Percentiles rank a stretch among this genome's conserved stretches.
phyloP scores from a whole-genome alignment of 306 rosid genomes.

The Pterocarpus macrocarpus region DNA sequence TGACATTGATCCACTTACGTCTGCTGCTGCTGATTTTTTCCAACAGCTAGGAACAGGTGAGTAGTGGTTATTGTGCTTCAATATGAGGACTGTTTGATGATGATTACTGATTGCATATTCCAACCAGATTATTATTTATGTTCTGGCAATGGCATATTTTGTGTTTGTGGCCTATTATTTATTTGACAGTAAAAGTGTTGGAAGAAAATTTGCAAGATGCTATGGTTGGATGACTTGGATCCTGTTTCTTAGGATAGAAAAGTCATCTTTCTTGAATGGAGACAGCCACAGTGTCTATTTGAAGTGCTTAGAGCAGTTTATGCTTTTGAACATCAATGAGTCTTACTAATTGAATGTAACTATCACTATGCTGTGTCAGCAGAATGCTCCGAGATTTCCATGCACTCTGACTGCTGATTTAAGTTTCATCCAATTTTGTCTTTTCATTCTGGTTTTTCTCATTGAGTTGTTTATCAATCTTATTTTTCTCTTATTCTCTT shows the following conservation, averaged over 20 bases:
- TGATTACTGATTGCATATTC: conserved; percentile 16
- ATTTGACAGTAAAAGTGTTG: conserved; percentile 24
- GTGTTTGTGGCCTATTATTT: conserved; percentile 18
- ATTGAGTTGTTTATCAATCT: conserved; percentile 30
- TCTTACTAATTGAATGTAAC: conserved; percentile 17
- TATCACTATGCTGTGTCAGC: conserved; percentile 37
- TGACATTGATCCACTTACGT: conserved; percentile 92
- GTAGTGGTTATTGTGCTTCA: conserved; percentile 43
- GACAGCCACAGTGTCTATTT: neutral
- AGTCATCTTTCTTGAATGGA: neutral
- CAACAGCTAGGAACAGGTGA: conserved; percentile 98
- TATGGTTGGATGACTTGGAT: conserved; percentile 25
- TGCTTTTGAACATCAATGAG: conserved; percentile 36
- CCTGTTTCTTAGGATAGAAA: conserved; percentile 24
- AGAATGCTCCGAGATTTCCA: conserved; percentile 29
- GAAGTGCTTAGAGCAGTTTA: conserved; percentile 28
- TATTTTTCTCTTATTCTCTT: conserved; percentile 32
- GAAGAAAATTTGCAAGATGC: conserved; percentile 29
- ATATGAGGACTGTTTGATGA: conserved; percentile 38
- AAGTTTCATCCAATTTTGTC: conserved; percentile 35
- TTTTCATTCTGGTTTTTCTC: conserved; percentile 6
- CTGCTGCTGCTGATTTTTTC: conserved; percentile 95
- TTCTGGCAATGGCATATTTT: conserved; percentile 16
- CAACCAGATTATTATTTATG: conserved; percentile 20
- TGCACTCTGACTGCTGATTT: conserved; percentile 32